Base-by-base conservation (phyloP, 129 eudicot genomes). In the Flaveria robusta region DNA sequence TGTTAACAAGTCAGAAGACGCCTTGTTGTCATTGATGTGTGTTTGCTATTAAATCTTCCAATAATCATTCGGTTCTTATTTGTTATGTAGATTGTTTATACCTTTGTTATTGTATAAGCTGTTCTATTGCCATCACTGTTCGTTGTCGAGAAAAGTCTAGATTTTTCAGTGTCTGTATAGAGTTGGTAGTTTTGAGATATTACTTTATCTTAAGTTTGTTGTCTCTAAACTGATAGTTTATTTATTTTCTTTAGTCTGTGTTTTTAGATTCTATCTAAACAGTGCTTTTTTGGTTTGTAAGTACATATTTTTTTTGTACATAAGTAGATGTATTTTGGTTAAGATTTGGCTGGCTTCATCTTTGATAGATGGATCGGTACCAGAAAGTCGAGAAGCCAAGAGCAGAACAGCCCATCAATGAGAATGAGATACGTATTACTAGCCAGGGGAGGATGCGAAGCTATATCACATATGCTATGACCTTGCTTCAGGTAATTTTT, bases 391-490 rank as follows among this genome's bases (percentile, higher is more conserved):
- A 88, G 96, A 94, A 91, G 87, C 96, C 98, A 9, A 91, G 85
- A 79, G 91, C 77, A 9, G 98, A 94, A 52, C 83, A 91, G 13
- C 90, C 98, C 4, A 94, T 94, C 80, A 87, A 87, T 67, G 98
- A 88, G 86, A 94, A 94, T 80, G 98, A 94, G 86, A 94, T 94
- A 83, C 86, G 98, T 75, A 94, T 94, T 83, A 94, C 98, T 1
- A 91, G 98, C 77, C 98, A 88, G 66, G 98, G 98, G 34, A 84
- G 98, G 86, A 94, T 94, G 98, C 86, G 98, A 13, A 94, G 88
- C 87, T 94, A 91, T 70, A 94, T 94, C 77, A 87, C 97, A 31
- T 94, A 94, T 67, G 97, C 98, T 29, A 87, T 94, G 98, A 85
- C 83, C 60, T 76, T 91, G 87, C 96, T 94, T 84, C 93, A 91